Base-by-base conservation (phyloP, 139 green algal species). In the Coelastrella sp. region DNA sequence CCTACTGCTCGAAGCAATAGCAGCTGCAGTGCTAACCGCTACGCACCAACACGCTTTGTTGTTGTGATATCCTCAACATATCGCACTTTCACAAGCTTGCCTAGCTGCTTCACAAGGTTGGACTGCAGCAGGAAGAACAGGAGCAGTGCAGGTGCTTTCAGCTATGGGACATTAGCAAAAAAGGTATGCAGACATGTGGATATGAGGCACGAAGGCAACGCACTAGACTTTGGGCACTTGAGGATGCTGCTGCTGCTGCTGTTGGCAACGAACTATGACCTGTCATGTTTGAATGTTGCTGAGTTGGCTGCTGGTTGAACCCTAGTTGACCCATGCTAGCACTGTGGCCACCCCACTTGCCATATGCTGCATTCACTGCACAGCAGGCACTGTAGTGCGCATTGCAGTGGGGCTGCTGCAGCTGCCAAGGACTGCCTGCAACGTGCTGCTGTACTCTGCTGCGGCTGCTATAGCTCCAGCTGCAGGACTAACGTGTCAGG, bases 61-160 rank as follows among this genome's bases (percentile, higher is more conserved):
- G 89, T 23, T 7, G 97, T 99, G 92, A 99, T 97, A 93, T 99
- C 96, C 92, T 99, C 98, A 75, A 99, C 98, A 88, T 98, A 98
- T 7, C 95, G 94, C 89, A 99, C 97, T 81, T 99, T 99, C n/a
- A 99, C 97, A 89, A 99, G 95, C 94, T 99, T 99, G 80, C 94
- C 92, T 80, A 99, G 83, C 93, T 99, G 97, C 94, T 98, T 98
- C 71, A 95, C 91, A 78, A 98, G 93, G 93, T 98, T 98, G 73
- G 91, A 85, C 93, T 97, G 92, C n/a, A 85, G 47, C 5, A 20
- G 16, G 5, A 59, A 19, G 10, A 81, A 10, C 61, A 59, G 10
- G 10, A 81, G 61, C 61, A 68, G 10, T 10, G 10, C 61, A 54
- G 11, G 22, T 81, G 74, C 22, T 59, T 81, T 81, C 22, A 81